Base-by-base conservation (phyloP, 225 moss, liverwort and hornwort species). In the Pleurozium schreberi region DNA sequence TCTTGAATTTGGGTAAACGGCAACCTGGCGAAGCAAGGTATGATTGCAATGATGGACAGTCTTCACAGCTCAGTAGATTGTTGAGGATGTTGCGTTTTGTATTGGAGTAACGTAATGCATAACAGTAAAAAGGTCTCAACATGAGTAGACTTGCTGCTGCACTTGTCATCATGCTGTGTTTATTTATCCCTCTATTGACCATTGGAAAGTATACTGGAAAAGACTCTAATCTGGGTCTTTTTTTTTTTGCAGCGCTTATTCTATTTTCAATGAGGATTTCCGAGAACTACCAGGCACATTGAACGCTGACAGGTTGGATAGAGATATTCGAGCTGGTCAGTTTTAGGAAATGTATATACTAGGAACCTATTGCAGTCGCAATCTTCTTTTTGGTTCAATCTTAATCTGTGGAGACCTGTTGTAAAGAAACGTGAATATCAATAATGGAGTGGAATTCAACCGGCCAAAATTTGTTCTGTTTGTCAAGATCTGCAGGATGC, bases 311-410 rank as follows among this genome's bases (percentile, higher is more conserved):
- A 90, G 94, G 81, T 86, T 95, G 84, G 94, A 95, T 57, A 92
- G 94, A 84, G 93, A 95, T 82, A 95, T 95, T 65, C 93, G 94
- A 85, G 93, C 94, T 86, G 94, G 94, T 81, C 94, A 95, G 79
- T 93, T 95, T 43, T 95, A 90, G 85, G 57, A 67, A 43, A 78
- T 42, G n/a, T 83, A 31, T 70, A 63, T 67, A 49, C 57, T 40
- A 61, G 25, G 49, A 45, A 82, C 12, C 31, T 27, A n/a, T 69
- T 42, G 53, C 69, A 79, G 61, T 14, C 4, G 42, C 34, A 22
- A 55, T 62, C 18, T 9, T 14, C 6, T 28, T 34, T 80, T 67
- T 74, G 14, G 49, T 66, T 64, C 50, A n/a, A 33, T 43, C 36
- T 71, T 71, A 68, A 47, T 52, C 47, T 70, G 69, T 76, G 87